These are phyloP conservation scores for Blakeslea trispora DNA, from an alignment of 371 early-diverging fungal species.

Conservation along the genomic window DNA sequence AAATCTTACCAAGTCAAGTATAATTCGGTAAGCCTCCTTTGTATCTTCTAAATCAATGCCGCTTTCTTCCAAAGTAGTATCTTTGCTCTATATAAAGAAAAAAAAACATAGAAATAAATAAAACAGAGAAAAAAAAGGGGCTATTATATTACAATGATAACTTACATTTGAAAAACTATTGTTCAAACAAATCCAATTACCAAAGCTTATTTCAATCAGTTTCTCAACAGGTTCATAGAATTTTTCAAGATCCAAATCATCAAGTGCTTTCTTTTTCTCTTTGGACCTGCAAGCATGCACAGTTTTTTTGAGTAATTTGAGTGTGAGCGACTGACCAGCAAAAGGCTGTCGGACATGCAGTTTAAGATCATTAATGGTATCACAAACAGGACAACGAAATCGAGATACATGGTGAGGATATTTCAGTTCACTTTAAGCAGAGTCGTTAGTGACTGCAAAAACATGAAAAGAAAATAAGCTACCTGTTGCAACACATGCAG, in stretches of 20 bases:
- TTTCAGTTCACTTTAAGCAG: slow-evolving; percentile 60
- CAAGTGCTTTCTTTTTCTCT: slow-evolving; percentile 29
- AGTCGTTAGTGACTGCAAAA: not conserved
- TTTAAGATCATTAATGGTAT: slow-evolving; percentile 79
- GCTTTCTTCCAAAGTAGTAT: slow-evolving; percentile 59
- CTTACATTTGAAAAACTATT: slow-evolving; percentile 72
- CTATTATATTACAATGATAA: not conserved
- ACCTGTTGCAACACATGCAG: slow-evolving; percentile 65
- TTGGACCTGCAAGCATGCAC: slow-evolving; percentile 35
- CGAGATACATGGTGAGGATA: slow-evolving; percentile 70
- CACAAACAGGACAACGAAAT: slow-evolving; percentile 92
- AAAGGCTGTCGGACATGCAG: slow-evolving; percentile 36
- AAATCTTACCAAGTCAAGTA: slow-evolving; percentile 63
- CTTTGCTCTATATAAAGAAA: slow-evolving; percentile 43
- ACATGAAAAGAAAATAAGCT: slow-evolving; percentile 2
- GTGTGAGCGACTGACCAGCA: slow-evolving; percentile 48
- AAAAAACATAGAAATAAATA: not conserved
- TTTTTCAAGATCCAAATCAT: slow-evolving; percentile 37
- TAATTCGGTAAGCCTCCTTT: slow-evolving; percentile 66
- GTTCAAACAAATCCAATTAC: slow-evolving; percentile 71
- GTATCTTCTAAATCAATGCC: slow-evolving; percentile 73
- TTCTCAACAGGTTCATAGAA: slow-evolving; percentile 56
- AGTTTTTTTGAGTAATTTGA: slow-evolving; percentile 49
- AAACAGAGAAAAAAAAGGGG: not conserved
- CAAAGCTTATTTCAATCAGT: slow-evolving; percentile 63